Evolutionary conservation across 805 yeast species (phyloP), one percentile per base, ranked within the genome.

Genomic region (Ogataea paradorogensis): DNA sequence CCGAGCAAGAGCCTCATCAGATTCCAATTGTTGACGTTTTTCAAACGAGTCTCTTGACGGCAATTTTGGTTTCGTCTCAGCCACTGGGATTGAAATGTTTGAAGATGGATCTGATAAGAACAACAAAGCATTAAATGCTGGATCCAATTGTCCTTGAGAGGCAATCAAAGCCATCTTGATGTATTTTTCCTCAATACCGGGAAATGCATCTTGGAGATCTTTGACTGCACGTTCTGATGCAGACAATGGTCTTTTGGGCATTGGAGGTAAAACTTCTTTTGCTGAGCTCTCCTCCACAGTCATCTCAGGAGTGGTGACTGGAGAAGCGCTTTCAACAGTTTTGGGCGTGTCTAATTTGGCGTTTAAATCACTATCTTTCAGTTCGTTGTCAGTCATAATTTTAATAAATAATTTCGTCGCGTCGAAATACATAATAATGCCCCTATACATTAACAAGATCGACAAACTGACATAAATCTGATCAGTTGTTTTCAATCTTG

Each of bases 111-210:
- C 96, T 13, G 86, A 80, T 39, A 87, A 65, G 51, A 76, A 87
- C 44, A 91, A 68, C 53, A 90, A 67, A 0, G 96, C 97, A 60
- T 83, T 84, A 68, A 91, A 91, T 1, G 96, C 95, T 1, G 85
- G 81, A 52, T 88, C 96, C 30, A 87, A 59, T 33, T 74, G 70
- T 21, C 95, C 96, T 33, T 73, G 77, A 14, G 95, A 79, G 2
- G 98, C 98, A 58, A 93, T 85, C 41, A 90, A 68, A 1, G 87
- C 82, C 21, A 95, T 89, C 39, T 80, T 78, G 46, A 87, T 70
- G 52, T 80, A 76, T 46, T 79, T 76, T 22, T 75, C 84, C 29
- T 88, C 95, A 16, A 80, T 63, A 13, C 69, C 66, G 1, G 99
- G 98, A 61, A 91, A 91, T 0, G 97, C 97, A 15, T 87, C 95